Evolutionary conservation across 768 basidiomycete genomes (phyloP).

Genomic region (Mycena alexandri): DNA sequence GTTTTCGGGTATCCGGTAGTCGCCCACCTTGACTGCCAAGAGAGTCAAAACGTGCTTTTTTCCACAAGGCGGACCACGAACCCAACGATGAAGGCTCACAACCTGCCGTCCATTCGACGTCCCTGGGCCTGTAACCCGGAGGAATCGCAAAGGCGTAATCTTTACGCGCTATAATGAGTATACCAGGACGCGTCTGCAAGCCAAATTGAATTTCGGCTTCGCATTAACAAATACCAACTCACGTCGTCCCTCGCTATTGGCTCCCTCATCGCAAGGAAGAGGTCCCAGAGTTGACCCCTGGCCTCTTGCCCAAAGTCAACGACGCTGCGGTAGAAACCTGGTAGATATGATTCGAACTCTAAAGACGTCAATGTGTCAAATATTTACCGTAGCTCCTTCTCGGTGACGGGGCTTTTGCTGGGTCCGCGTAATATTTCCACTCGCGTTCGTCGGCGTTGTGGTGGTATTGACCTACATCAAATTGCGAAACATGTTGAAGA

Average conservation of each 20-base stretch:
- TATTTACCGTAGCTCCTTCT: constrained; percentile 25
- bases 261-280: constrained; percentile 33
- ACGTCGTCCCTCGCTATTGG: constrained; percentile 30
- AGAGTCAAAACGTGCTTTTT: not conserved
- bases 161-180: constrained; percentile 31
- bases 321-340: constrained; percentile 36
- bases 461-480: constrained; percentile 26
- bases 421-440: constrained; percentile 27
- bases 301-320: constrained; percentile 30
- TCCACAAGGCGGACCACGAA: not conserved
- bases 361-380: not conserved
- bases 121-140: constrained; percentile 26
- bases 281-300: constrained; percentile 28
- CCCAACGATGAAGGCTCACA: constrained; percentile 32
- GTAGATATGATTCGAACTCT: not conserved
- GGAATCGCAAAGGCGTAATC: constrained; percentile 29
- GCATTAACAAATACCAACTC: not conserved
- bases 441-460: constrained; percentile 26
- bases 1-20: constrained; percentile 30
- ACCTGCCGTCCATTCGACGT: constrained; percentile 29
- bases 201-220: not conserved
- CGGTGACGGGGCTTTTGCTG: constrained; percentile 22
- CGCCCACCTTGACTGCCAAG: constrained; percentile 31
- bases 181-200: constrained; percentile 27
- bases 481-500: not conserved